Evolutionary conservation across 2,329 filamentous ascomycete species (phyloP).

Genomic region (Hymenoscyphus occultus): DNA sequence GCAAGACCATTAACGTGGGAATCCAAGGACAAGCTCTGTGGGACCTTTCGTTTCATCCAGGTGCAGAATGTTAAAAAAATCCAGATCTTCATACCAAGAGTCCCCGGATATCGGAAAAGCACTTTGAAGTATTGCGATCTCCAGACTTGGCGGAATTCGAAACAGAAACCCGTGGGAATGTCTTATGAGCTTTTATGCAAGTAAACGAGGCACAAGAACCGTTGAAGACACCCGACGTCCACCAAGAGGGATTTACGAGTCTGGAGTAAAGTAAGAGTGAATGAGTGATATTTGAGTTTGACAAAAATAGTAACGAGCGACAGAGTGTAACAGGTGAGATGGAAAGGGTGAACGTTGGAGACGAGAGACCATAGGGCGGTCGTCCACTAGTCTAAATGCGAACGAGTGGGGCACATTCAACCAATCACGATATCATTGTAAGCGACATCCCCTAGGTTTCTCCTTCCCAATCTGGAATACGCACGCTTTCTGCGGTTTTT

Average conservation of each 20-base stretch:
- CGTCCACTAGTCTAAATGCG: background rate
- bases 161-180: background rate
- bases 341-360: background rate
- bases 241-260: background rate
- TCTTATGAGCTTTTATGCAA: background rate
- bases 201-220: background rate
- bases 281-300: background rate
- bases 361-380: background rate
- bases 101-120: background rate
- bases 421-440: background rate
- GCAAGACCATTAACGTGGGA: background rate
- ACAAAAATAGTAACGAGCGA: background rate
- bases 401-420: background rate
- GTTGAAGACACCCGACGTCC: background rate
- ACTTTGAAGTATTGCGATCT: background rate
- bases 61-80: background rate
- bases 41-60: background rate
- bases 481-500: background rate
- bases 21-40: background rate
- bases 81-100: background rate
- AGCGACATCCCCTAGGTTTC: background rate
- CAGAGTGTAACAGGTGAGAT: background rate
- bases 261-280: background rate
- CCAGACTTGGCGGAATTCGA: background rate
- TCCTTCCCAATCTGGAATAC: background rate